Evolutionary conservation across 352 stramenopile species (phyloP).

Genomic region (Labyrinthula sp.): DNA sequence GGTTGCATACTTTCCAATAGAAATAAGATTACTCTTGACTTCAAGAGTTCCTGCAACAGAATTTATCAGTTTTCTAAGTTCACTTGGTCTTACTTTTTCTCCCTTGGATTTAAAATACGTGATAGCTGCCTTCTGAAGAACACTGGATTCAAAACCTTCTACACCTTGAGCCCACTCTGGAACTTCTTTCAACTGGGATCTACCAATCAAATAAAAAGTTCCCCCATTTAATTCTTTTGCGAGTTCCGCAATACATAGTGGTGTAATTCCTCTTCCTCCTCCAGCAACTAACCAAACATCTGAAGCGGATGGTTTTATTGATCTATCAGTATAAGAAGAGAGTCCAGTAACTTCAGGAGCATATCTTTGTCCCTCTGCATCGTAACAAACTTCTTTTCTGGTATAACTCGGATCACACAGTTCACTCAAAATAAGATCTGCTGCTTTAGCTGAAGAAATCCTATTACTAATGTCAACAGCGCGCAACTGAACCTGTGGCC

Average conservation of each 20-base stretch:
- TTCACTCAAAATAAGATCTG: conserved; percentile 7
- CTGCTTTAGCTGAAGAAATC: conserved; percentile 2
- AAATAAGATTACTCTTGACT: conserved; percentile 2
- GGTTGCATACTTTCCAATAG: conserved; percentile 3
- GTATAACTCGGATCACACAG: conserved; percentile 3
- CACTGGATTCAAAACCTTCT: not conserved
- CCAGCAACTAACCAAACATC: conserved; percentile 15
- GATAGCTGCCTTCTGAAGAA: conserved; percentile 8
- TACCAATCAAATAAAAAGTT: conserved; percentile 9
- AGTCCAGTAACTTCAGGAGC: conserved; percentile 6
- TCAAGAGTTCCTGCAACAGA: conserved; percentile 7
- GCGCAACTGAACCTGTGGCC: conserved; percentile 5
- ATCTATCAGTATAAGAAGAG: not conserved
- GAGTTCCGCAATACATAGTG: conserved; percentile 15
- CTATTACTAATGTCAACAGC: conserved; percentile 6
- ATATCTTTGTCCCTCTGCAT: not conserved
- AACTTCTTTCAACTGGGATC: conserved; percentile 1
- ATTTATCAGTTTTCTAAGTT: conserved; percentile 1
- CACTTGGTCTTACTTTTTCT: not conserved
- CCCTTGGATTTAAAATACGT: conserved; percentile 12
- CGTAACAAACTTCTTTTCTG: conserved; percentile 9
- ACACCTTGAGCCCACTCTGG: conserved; percentile 1
- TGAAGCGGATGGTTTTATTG: not conserved
- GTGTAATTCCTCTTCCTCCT: conserved; percentile 11
- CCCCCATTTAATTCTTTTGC: conserved; percentile 1